Evolutionary conservation across 2,329 filamentous ascomycete species (phyloP), one percentile per base, ranked within the genome.

Genomic region (Reticulascus tulasneorum): DNA sequence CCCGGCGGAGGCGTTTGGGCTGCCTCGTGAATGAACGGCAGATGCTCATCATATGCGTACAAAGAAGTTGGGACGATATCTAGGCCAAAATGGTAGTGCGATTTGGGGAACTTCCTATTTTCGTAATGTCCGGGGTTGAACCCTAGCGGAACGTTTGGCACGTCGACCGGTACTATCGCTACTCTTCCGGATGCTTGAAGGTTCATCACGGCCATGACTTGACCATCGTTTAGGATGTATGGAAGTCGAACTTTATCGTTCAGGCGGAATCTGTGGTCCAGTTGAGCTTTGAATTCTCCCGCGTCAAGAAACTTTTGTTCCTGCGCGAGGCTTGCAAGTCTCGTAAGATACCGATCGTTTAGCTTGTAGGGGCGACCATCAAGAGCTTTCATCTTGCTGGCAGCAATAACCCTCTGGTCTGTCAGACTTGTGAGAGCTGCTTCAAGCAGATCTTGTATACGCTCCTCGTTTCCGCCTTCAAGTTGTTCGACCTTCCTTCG

Each of bases 91-190:
- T 77, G 73, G 32, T 86, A 71, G 47, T 78, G 77, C 22, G 69
- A 69, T 47, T 82, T 82, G 23, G 84, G 75, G 44, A 82, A 80
- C 39, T 77, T 77, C 37, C 82, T 72, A 16, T 79, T 82, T 50
- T 85, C 78, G 56, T 89, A 89, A 45, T 84, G 79, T 12, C 77
- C 77, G 7, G 82, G 81, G 35, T 77, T 74, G 50, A 88, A 84
- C 2, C 85, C 84, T 53, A 84, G 82, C 3, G 80, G 79, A 20
- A 85, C 77, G 32, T 71, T 50, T 2, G 77, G 77, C 6, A 84
- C 70, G 25, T 81, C 66, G 2, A 69, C 52, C 0, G 75, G 65
- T 4, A 69, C 60, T 7, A 85, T 52, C 12, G 54, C 63, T 26
- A 88, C 64, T 25, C 74, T 69, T 4, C 76, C 73, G 32, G 71